Percentiles rank a stretch among this genome's conserved stretches.
phyloP scores from a whole-genome alignment of 768 basidiomycete genomes.

The Pulveroboletus sp. region DNA sequence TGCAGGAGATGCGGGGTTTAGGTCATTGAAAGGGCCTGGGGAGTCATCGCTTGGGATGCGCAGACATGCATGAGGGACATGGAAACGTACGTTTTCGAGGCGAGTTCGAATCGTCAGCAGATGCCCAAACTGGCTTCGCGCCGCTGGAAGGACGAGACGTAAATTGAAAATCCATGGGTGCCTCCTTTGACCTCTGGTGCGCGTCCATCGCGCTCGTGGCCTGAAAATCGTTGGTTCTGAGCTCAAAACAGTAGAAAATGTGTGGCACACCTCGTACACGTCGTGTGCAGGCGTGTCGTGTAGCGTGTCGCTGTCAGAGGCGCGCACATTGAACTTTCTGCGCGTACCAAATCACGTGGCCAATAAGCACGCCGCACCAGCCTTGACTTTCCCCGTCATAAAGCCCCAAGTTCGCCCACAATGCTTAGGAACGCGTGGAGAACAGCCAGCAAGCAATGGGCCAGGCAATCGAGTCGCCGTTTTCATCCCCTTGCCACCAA shows the following conservation, averaged over 20 bases:
- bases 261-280: constrained; percentile 16
- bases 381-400: constrained; percentile 1
- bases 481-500: constrained; percentile 56
- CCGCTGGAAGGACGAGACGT: constrained; percentile 58
- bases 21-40: constrained; percentile 43
- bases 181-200: constrained; percentile 61
- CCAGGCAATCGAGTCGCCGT: constrained; percentile 32
- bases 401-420: no score
- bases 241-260: not conserved
- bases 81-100: constrained; percentile 66
- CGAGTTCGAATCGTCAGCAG: constrained; percentile 45
- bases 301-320: constrained; percentile 7
- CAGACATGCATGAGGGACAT: constrained; percentile 24
- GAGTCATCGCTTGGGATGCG: constrained; percentile 28
- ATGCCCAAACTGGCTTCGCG: constrained; percentile 58
- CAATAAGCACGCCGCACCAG: constrained; percentile 1
- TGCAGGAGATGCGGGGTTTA: constrained; percentile 36
- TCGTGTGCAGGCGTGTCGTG: constrained; percentile 6
- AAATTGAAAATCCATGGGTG: constrained; percentile 89
- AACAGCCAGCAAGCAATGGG: constrained; percentile 16
- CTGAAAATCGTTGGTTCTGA: not conserved
- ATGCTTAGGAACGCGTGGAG: constrained; percentile 32
- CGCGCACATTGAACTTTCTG: constrained; percentile 15
- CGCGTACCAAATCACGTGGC: constrained; percentile 26
- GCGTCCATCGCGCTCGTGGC: constrained; percentile 19